phyloP scores from a whole-genome alignment of 208 protist genomes.

The Wallacemonas rigidus region DNA sequence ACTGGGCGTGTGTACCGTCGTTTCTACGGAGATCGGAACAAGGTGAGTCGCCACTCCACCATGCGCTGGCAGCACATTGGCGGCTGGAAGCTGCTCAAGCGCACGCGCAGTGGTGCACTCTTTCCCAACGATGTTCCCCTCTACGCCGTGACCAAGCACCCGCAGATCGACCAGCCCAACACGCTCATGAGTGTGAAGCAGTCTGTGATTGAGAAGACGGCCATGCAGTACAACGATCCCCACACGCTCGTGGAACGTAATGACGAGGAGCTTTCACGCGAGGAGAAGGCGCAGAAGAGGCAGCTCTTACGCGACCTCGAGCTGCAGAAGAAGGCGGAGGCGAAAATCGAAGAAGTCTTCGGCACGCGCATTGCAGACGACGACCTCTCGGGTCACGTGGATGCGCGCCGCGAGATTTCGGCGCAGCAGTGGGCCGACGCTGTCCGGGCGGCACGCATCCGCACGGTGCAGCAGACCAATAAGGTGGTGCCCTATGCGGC shows the following conservation, averaged over 20 bases:
- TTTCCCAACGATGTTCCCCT: slow-evolving; percentile 83
- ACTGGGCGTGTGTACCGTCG: slow-evolving; percentile 80
- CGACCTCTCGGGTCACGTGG: slow-evolving; percentile 38
- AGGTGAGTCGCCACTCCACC: slow-evolving; percentile 58
- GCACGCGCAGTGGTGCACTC: slow-evolving; percentile 65
- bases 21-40: slow-evolving; percentile 81
- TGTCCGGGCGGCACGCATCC: slow-evolving; percentile 60
- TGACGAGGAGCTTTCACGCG: slow-evolving; percentile 57
- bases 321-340: slow-evolving; percentile 64
- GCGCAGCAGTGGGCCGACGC: slow-evolving; percentile 81
- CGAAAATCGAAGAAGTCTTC: slow-evolving; percentile 73
- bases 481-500: slow-evolving; percentile 70
- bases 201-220: slow-evolving; percentile 82
- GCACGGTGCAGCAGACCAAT: slow-evolving; percentile 72
- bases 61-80: slow-evolving; percentile 90
- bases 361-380: slow-evolving; percentile 31
- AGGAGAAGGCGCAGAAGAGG: slow-evolving; percentile 57
- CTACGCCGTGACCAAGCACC: slow-evolving; percentile 72
- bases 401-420: slow-evolving; percentile 69
- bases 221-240: slow-evolving; percentile 87
- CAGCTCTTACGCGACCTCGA: slow-evolving; percentile 46
- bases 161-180: slow-evolving; percentile 86
- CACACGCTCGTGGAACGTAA: slow-evolving; percentile 42
- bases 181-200: slow-evolving; percentile 69
- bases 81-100: slow-evolving; percentile 85